Percentiles rank a stretch among this genome's conserved stretches.
Conservation (phyloP, 352 stramenopile genomes). For the Phytopythium sindhum region DNA sequence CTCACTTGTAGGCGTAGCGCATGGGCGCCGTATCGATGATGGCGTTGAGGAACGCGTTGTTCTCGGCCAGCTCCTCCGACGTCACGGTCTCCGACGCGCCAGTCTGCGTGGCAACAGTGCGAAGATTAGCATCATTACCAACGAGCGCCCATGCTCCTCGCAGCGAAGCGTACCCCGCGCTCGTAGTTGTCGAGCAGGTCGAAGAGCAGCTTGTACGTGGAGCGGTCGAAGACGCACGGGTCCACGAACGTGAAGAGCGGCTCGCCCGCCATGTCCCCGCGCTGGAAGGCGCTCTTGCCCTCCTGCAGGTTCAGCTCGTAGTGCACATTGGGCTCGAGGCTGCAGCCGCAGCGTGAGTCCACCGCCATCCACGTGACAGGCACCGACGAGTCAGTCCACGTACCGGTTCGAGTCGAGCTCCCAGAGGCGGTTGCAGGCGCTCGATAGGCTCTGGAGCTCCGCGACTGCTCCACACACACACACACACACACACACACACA, state of each 20-base stretch:
- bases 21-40: slow-evolving; percentile 91
- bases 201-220: slow-evolving; percentile 90
- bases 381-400: neutral
- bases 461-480: slow-evolving; percentile 12
- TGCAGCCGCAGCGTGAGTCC: slow-evolving; percentile 11
- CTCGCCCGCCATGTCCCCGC: slow-evolving; percentile 85
- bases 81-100: slow-evolving; percentile 88
- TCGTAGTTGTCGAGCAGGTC: slow-evolving; percentile 90
- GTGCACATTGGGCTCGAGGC: slow-evolving; percentile 84
- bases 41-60: slow-evolving; percentile 90
- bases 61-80: slow-evolving; percentile 85
- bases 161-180: slow-evolving; percentile 39
- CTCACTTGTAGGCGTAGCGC: slow-evolving; percentile 91
- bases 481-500: no score
- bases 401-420: slow-evolving; percentile 88
- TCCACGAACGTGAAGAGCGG: slow-evolving; percentile 92
- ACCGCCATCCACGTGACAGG: neutral
- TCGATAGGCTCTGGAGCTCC: slow-evolving; percentile 62
- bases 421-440: slow-evolving; percentile 89
- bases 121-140: slow-evolving; percentile 8
- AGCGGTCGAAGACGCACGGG: slow-evolving; percentile 77
- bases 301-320: slow-evolving; percentile 94
- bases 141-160: no score
- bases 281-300: slow-evolving; percentile 87
- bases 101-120: slow-evolving; percentile 33